Percentiles rank a stretch among this genome's conserved stretches.
Conservation (phyloP, 1,284 basidiomycete genomes). For the Ceratobasidium sp. region DNA sequence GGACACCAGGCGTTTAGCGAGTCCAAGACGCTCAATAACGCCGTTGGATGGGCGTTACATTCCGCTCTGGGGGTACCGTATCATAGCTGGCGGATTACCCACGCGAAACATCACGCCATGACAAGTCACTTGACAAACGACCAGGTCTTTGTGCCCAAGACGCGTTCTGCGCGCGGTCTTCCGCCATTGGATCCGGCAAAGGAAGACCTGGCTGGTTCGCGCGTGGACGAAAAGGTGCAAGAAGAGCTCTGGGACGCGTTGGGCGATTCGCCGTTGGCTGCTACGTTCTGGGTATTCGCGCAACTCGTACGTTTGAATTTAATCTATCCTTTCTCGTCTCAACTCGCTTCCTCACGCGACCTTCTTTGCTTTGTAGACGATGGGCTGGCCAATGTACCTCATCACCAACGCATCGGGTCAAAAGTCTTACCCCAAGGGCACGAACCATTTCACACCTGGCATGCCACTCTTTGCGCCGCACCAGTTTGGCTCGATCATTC, state of each 20-base stretch:
- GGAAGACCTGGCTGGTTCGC: slow-evolving; percentile 77
- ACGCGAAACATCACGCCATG: slow-evolving; percentile 96
- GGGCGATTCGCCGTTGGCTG: slow-evolving; percentile 92
- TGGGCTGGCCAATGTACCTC: slow-evolving; percentile 92
- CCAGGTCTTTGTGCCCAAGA: slow-evolving; percentile 95
- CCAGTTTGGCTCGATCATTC: slow-evolving; percentile 82
- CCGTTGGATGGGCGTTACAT: slow-evolving; percentile 94
- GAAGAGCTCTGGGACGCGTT: slow-evolving; percentile 88
- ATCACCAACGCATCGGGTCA: slow-evolving; percentile 91
- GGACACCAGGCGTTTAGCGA: slow-evolving; percentile 99
- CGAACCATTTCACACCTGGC: slow-evolving; percentile 88
- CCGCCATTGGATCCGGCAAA: slow-evolving; percentile 74
- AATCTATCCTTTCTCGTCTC: not conserved
- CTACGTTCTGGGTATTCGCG: slow-evolving; percentile 71
- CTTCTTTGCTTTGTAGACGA: slow-evolving; percentile 64
- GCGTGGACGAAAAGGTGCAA: slow-evolving; percentile 79
- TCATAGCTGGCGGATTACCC: slow-evolving; percentile 97
- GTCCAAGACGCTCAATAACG: slow-evolving; percentile 93
- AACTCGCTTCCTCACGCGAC: not conserved
- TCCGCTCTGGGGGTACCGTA: slow-evolving; percentile 95
- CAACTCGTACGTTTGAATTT: slow-evolving; percentile 80
- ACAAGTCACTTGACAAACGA: slow-evolving; percentile 96
- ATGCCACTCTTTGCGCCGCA: slow-evolving; percentile 88
- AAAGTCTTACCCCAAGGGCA: slow-evolving; percentile 81
- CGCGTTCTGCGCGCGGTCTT: slow-evolving; percentile 79